phyloP scores from a whole-genome alignment of 1,139 yeast genomes.

The Scheffersomyces illinoinensis region DNA sequence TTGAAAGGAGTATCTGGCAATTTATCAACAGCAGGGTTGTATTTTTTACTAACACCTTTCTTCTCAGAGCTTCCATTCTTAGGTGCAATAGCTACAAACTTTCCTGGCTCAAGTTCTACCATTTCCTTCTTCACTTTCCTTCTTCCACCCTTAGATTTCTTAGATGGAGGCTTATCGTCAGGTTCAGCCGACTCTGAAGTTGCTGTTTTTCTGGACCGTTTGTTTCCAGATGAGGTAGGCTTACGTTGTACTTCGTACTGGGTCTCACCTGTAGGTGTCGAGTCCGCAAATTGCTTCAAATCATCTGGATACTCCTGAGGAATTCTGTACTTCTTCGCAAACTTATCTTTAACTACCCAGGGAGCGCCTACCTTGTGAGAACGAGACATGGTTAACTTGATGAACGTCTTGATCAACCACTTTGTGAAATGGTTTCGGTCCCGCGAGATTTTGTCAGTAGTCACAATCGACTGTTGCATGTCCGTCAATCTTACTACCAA shows the following conservation, averaged over 20 bases:
- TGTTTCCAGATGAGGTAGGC: slow-evolving; percentile 3
- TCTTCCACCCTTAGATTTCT: slow-evolving; percentile 4
- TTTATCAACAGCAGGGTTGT: background rate
- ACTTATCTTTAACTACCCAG: slow-evolving; percentile 88
- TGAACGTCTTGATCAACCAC: slow-evolving; percentile 83
- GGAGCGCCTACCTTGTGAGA: slow-evolving; percentile 91
- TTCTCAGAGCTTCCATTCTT: background rate
- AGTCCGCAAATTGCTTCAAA: slow-evolving; percentile 40
- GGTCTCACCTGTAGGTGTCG: slow-evolving; percentile 43
- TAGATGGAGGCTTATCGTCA: slow-evolving; percentile 1
- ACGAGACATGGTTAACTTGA: slow-evolving; percentile 80
- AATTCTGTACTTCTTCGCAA: slow-evolving; percentile 60
- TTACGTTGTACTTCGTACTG: slow-evolving; percentile 18
- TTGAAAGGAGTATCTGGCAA: slow-evolving; percentile 7
- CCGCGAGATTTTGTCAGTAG: slow-evolving; percentile 71
- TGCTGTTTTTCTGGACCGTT: slow-evolving; percentile 2
- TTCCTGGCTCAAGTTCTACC: background rate
- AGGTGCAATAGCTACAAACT: slow-evolving; percentile 1
- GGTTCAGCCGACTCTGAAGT: slow-evolving; percentile 4
- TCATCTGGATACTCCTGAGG: slow-evolving; percentile 60
- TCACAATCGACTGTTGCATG: slow-evolving; percentile 63
- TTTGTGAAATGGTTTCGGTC: slow-evolving; percentile 89
- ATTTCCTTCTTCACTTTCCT: slow-evolving; percentile 2
- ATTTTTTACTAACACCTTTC: background rate
- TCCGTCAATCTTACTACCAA: slow-evolving; percentile 59